Evolutionary conservation across 768 basidiomycete genomes (phyloP).

Genomic region (Tulasnella sp.): DNA sequence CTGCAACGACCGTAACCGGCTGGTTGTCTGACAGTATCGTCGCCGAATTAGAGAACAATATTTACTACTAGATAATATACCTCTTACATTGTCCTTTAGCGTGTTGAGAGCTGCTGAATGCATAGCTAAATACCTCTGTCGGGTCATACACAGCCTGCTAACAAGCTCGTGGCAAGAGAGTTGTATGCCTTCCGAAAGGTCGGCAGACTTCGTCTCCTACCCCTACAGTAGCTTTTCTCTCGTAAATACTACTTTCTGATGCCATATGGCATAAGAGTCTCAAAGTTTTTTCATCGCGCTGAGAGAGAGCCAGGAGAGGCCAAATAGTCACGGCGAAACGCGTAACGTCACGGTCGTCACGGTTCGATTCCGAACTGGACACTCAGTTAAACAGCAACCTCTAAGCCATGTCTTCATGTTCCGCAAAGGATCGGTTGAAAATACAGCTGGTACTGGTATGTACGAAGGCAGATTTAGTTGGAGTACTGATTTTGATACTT

Average conservation of each 20-base stretch:
- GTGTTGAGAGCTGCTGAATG: background rate
- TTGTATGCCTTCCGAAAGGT: background rate
- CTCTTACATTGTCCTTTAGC: too few relatives aligned
- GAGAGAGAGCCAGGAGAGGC: background rate
- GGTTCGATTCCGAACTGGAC: background rate
- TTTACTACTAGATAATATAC: too few relatives aligned
- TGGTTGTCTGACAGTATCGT: too few relatives aligned
- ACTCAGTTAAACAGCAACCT: background rate
- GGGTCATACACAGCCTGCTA: background rate
- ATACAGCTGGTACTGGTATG: background rate
- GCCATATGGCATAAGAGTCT: too few relatives aligned
- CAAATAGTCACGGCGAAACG: background rate
- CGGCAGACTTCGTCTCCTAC: background rate
- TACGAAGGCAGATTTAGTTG: background rate
- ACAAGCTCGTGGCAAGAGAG: background rate
- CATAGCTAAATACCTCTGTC: background rate
- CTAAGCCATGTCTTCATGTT: background rate
- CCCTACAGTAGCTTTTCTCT: too few relatives aligned
- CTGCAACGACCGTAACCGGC: too few relatives aligned
- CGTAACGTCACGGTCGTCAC: background rate
- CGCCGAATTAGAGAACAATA: too few relatives aligned
- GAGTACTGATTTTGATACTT: background rate
- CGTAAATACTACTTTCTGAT: too few relatives aligned
- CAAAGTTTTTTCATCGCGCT: background rate
- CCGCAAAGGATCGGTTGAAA: background rate